Base-by-base conservation (phyloP, 805 yeast species). In the Suhomyces sp. region DNA sequence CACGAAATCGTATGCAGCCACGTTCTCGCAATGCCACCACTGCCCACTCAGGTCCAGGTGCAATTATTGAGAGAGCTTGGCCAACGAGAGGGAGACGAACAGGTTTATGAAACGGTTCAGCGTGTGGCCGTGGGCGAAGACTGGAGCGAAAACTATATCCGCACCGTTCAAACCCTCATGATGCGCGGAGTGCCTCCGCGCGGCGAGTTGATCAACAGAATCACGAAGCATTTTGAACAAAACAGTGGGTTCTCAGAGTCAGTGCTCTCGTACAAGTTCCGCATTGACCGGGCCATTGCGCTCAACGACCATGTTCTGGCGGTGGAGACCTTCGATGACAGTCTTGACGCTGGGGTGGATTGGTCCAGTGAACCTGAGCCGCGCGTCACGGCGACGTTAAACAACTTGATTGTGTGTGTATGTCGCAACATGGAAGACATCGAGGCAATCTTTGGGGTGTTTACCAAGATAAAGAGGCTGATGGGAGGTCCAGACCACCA, bases 361-460 rank as follows among this genome's bases (percentile, higher is more conserved):
- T 71, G 76, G 76, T 39, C 57, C 1, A 43, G 51, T 8, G 58
- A 54, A 27, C 49, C 54, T 13, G 64, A 68, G 64, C 75, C 79
- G 1, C 66, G 67, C n/a, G 56, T 81, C 2, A 71, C 68, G 52
- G 61, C 69, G 5, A 68, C 80, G 0, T 64, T 85, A 52, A 74
- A 75, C 59, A 68, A 76, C 13, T 76, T 81, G 55, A 69, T 82
- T 8, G 55, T 76, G 22, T 55, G 71, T 0, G 48, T 68, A 7
- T 68, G 75, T 21, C 52, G 64, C 4, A 66, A 72, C 31, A 64
- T 73, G 49, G 54, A 47, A 9, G 57, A 59, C 22, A 57, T 69
- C 12, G 50, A 53, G 12, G 61, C 56, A 5, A 55, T 69, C 1
- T 75, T 73, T 53, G 64, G 67, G 4, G 60, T 60, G 7, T 73